Evolutionary conservation across 2,329 filamentous ascomycete species (phyloP), one percentile per base, ranked within the genome.

Genomic region (Ploettnerulaceae sp.): DNA sequence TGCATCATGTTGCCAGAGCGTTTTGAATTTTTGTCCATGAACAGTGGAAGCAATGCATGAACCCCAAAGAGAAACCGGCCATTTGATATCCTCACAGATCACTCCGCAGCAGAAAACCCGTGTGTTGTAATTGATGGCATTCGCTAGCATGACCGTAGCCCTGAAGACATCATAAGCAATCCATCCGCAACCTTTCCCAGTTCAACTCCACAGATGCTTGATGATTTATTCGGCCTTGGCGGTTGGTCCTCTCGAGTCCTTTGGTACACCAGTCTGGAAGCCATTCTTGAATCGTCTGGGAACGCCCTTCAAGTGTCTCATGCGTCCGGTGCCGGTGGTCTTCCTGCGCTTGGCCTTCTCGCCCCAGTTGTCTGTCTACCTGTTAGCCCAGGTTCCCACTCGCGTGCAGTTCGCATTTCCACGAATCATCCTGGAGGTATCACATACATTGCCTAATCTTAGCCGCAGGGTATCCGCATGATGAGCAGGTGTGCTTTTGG

Each of bases 261-360:
- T 90, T 69, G 89, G 89, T 64, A 79, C 73, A 69, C 93, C 93
- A 63, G 75, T 81, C 78, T 87, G 91, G 88, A 98, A 98, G 66
- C 89, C 90, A 77, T 98, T 98, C 80, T 85, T 89, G 84, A 95
- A 95, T 76, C 82, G 82, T 72, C 93, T 85, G 69, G 89, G 78
- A 70, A 98, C 84, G 67, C 79, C 81, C 81, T 94, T 95, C 71
- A 98, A 81, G 77, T 90, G 88, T 70, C 89, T 83, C 84, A 90
- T 93, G 74, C 93, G 88, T 73, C 93, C 93, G 69, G 89, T 91
- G 67, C 93, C 93, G 71, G 87, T 91, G 69, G 91, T 96, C 90
- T 96, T 97, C 86, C 93, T 94, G 74, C 93, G 82, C 89, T 97
- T 97, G 67, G 90, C 91, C 87, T 98, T 98, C 83, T 97, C 91